Evolutionary conservation across 768 basidiomycete genomes (phyloP).

Genomic region (Psilocybe cubensis): DNA sequence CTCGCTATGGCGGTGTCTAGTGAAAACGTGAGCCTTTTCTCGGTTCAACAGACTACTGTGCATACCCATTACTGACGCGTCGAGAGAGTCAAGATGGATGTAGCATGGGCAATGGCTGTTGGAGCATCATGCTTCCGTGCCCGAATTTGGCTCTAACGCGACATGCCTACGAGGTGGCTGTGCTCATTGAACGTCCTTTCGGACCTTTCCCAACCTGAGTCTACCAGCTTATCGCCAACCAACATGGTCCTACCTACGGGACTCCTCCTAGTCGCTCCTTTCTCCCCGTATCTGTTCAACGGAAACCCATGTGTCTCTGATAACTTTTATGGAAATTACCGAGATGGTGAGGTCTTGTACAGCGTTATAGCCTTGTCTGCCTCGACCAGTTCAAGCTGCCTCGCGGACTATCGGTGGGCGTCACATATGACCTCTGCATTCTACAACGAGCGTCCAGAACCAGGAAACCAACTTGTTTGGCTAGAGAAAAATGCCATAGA

Average conservation of each 20-base stretch:
- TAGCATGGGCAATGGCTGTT: conserved; percentile 9
- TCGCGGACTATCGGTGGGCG: conserved; percentile 35
- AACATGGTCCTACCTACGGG: conserved; percentile 27
- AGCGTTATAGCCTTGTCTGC: conserved; percentile 45
- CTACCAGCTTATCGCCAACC: background rate
- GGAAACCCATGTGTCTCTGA: conserved; percentile 48
- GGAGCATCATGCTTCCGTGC: conserved; percentile 2
- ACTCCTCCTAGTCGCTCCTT: conserved; percentile 49
- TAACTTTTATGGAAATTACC: conserved; percentile 61
- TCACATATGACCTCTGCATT: conserved; percentile 29
- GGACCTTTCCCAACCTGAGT: background rate
- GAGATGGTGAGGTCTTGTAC: conserved; percentile 38
- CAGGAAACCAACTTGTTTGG: conserved; percentile 56
- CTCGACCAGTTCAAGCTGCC: conserved; percentile 39
- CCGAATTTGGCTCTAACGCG: background rate
- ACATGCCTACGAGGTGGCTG: conserved; percentile 15
- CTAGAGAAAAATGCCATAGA: conserved; percentile 60
- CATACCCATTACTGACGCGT: conserved; percentile 27
- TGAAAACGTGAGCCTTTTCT: background rate
- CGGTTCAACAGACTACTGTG: background rate
- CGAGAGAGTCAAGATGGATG: conserved; percentile 9
- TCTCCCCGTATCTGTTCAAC: conserved; percentile 40
- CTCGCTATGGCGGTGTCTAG: conserved; percentile 76
- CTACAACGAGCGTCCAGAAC: conserved; percentile 18
- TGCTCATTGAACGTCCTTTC: background rate